Percentiles rank a stretch among this genome's conserved stretches.
Conservation (phyloP, 805 yeast species). For the Suhomyces sp. region DNA sequence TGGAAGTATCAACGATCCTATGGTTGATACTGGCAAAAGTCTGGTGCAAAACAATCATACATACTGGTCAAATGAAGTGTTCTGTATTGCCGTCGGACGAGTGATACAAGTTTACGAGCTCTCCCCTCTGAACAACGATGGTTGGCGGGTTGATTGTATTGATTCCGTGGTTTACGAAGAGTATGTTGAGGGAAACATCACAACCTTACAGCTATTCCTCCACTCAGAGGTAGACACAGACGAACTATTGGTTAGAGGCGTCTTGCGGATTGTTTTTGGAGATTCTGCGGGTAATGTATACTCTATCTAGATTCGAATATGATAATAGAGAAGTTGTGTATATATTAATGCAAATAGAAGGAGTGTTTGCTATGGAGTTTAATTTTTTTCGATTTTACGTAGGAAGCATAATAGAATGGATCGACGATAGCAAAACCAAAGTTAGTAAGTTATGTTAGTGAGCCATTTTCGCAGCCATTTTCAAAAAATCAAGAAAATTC, state of each 20-base stretch:
- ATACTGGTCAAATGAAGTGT: conserved; percentile 37
- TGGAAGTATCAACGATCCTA: conserved; percentile 29
- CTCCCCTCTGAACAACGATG: conserved; percentile 5
- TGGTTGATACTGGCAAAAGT: conserved; percentile 22
- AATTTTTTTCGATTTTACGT: too few relatives aligned
- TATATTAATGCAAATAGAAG: too few relatives aligned
- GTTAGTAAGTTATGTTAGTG: too few relatives aligned
- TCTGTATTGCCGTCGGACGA: conserved; percentile 26
- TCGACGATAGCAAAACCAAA: too few relatives aligned
- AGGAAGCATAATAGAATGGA: too few relatives aligned
- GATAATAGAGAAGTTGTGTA: neutral
- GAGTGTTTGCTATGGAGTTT: too few relatives aligned
- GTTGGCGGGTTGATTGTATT: conserved; percentile 12
- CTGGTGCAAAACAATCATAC: conserved; percentile 25
- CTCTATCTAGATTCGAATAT: conserved; percentile 11
- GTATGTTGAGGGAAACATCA: conserved; percentile 18
- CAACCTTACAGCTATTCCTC: conserved; percentile 29
- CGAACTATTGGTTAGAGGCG: conserved; percentile 37
- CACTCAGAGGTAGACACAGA: conserved; percentile 28
- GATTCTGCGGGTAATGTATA: conserved; percentile 53
- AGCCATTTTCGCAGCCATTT: neutral
- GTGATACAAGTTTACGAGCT: conserved; percentile 23
- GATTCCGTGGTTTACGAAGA: conserved; percentile 3
- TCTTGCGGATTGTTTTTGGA: conserved; percentile 48
- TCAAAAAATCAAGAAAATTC: too few relatives aligned